A percentile compares a stretch with the other conserved stretches of the same genome.
phyloP scores from a whole-genome alignment of 2,329 filamentous ascomycete genomes.

The Trichoderma guizhouense region DNA sequence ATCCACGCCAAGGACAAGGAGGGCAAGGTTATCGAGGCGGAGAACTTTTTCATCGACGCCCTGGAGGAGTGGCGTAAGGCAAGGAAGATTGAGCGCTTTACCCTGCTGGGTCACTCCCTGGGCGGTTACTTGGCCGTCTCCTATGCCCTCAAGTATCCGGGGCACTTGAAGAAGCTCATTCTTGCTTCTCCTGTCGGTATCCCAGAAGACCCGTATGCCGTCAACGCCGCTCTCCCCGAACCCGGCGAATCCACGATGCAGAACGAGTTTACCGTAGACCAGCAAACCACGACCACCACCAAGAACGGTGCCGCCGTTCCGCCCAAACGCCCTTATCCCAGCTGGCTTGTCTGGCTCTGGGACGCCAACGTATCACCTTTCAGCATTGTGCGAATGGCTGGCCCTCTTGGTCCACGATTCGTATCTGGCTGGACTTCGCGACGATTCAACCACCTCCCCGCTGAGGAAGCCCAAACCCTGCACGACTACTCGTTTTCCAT shows the following conservation, averaged over 20 bases:
- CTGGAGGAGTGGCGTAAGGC: slow-evolving; percentile 93
- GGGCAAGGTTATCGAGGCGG: slow-evolving; percentile 80
- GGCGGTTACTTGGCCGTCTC: slow-evolving; percentile 94
- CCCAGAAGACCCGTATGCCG: slow-evolving; percentile 88
- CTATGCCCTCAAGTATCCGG: slow-evolving; percentile 95
- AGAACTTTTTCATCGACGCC: slow-evolving; percentile 93
- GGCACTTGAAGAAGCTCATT: slow-evolving; percentile 91
- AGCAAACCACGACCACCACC: slow-evolving; percentile 50
- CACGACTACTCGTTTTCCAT: slow-evolving; percentile 94
- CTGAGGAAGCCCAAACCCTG: slow-evolving; percentile 74
- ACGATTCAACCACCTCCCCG: slow-evolving; percentile 83
- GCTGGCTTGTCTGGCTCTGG: slow-evolving; percentile 92
- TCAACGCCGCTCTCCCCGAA: slow-evolving; percentile 75
- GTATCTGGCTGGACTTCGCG: slow-evolving; percentile 94
- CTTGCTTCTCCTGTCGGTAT: slow-evolving; percentile 92
- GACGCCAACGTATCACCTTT: slow-evolving; percentile 97
- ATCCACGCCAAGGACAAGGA: slow-evolving; percentile 78
- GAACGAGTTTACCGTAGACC: slow-evolving; percentile 77
- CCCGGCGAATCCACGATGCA: slow-evolving; percentile 68
- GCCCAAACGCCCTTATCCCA: slow-evolving; percentile 61
- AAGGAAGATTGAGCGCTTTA: slow-evolving; percentile 88
- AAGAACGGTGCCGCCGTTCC: slow-evolving; percentile 42
- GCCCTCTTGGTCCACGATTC: slow-evolving; percentile 84
- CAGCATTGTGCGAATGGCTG: slow-evolving; percentile 80
- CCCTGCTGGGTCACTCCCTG: slow-evolving; percentile 85